phyloP scores from a whole-genome alignment of 176 grass and related monocot species.

The Zizania latifolia region DNA sequence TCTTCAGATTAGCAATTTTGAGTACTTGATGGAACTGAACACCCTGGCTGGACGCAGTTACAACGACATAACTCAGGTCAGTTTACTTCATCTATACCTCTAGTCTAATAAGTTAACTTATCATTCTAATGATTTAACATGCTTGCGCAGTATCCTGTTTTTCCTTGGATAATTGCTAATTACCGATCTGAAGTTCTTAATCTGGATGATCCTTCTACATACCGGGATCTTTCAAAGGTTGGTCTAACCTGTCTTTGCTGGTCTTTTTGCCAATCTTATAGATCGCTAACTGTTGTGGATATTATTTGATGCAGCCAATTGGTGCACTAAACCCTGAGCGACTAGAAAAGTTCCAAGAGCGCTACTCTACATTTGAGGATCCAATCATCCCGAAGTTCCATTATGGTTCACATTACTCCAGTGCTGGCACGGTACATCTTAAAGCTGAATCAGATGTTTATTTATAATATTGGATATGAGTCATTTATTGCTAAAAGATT shows the following conservation, averaged over 20 bases:
- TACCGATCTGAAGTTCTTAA: constrained; percentile 72
- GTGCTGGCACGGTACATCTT: constrained; percentile 85
- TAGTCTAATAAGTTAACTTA: not conserved
- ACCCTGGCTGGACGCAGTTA: constrained; percentile 96
- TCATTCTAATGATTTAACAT: constrained; percentile 9
- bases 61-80: constrained; percentile 87
- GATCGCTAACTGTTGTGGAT: constrained; percentile 4
- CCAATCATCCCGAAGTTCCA: constrained; percentile 98
- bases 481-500: not conserved
- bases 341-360: constrained; percentile 93
- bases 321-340: constrained; percentile 87
- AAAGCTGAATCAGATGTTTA: constrained; percentile 23
- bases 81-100: constrained; percentile 23
- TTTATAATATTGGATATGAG: not conserved
- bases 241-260: constrained; percentile 14
- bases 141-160: constrained; percentile 90
- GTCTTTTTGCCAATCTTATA: constrained; percentile 15
- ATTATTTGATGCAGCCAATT: constrained; percentile 75
- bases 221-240: constrained; percentile 90
- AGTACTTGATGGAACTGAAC: constrained; percentile 98
- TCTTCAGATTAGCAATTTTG: constrained; percentile 97
- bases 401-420: constrained; percentile 98
- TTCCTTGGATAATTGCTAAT: constrained; percentile 92
- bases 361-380: constrained; percentile 93
- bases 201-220: constrained; percentile 71